Conservation (phyloP, 2,329 filamentous ascomycete genomes). For the Cladophialophora carrionii region DNA sequence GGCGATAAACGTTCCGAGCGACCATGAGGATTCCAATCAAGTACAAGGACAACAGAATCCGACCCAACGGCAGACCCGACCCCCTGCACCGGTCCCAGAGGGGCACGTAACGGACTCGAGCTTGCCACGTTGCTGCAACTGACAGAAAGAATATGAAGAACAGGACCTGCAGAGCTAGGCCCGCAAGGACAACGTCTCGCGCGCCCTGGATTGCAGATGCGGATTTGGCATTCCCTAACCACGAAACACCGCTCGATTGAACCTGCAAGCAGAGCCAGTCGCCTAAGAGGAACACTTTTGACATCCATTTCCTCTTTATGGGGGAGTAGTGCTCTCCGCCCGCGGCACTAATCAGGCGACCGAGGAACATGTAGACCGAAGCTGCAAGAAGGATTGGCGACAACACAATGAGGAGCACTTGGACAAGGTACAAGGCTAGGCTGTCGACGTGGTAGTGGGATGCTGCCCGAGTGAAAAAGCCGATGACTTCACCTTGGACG, state of each 20-base stretch:
- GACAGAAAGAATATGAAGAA: conserved; percentile 56
- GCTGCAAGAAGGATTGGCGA: conserved; percentile 53
- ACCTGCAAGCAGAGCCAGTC: conserved; percentile 52
- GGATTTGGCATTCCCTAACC: conserved; percentile 41
- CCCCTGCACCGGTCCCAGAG: conserved; percentile 1
- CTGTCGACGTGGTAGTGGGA: conserved; percentile 16
- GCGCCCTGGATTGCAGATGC: conserved; percentile 37
- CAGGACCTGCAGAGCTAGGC: conserved; percentile 55
- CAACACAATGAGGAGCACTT: conserved; percentile 51
- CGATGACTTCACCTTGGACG: conserved; percentile 43
- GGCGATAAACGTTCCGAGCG: conserved; percentile 40
- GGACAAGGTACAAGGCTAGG: conserved; percentile 38
- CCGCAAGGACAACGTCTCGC: conserved; percentile 51
- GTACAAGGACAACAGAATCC: conserved; percentile 40
- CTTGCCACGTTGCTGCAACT: conserved; percentile 57
- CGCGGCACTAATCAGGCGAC: conserved; percentile 47
- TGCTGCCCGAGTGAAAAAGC: conserved; percentile 45
- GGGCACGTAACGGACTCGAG: conserved; percentile 6
- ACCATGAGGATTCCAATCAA: conserved; percentile 38
- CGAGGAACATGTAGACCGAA: conserved; percentile 53
- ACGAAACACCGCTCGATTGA: conserved; percentile 47
- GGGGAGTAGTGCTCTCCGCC: conserved; percentile 42
- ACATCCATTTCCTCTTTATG: conserved; percentile 46
- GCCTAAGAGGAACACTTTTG: conserved; percentile 48
- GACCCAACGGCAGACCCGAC: conserved; percentile 2